A percentile compares a stretch with the other conserved stretches of the same genome.
These are phyloP conservation scores for Fusarium tupiense DNA, from an alignment of 2,329 filamentous ascomycete species.

Conservation along the genomic window DNA sequence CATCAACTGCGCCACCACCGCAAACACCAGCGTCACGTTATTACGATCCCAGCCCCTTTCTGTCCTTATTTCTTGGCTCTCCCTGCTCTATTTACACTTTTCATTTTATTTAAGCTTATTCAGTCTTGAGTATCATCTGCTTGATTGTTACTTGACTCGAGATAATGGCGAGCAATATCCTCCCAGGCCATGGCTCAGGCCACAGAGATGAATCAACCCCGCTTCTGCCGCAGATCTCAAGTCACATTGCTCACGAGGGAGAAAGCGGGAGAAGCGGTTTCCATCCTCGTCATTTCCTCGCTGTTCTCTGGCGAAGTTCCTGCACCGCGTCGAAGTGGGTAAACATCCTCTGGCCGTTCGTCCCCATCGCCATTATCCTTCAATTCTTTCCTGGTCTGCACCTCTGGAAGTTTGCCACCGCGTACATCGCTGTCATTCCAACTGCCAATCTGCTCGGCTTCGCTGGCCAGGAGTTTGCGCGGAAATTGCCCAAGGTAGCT, in stretches of 20 bases:
- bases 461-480: constrained; percentile 65
- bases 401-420: constrained; percentile 57
- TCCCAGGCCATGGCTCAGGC: constrained; percentile 13
- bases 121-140: accelerated
- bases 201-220: constrained; percentile 41
- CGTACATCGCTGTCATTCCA: constrained; percentile 60
- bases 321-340: constrained; percentile 57
- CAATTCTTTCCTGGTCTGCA: constrained; percentile 49
- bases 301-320: constrained; percentile 55
- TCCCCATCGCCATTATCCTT: constrained; percentile 56
- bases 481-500: constrained; percentile 71
- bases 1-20: constrained; percentile 18
- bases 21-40: constrained; percentile 19
- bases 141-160: neutral
- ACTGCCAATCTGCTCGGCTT: constrained; percentile 60
- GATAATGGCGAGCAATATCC: constrained; percentile 24
- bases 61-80: neutral
- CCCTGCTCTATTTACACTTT: neutral
- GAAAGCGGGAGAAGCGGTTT: constrained; percentile 58
- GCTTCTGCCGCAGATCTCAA: constrained; percentile 42
- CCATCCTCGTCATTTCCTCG: constrained; percentile 53
- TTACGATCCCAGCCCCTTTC: neutral
- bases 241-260: constrained; percentile 48
- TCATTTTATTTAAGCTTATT: too few species aligned
- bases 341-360: constrained; percentile 60